A percentile compares a stretch with the other conserved stretches of the same genome.
These are phyloP conservation scores for Laburnicola sp. DNA, from an alignment of 2,329 filamentous ascomycete genomes.

Conservation along the genomic window DNA sequence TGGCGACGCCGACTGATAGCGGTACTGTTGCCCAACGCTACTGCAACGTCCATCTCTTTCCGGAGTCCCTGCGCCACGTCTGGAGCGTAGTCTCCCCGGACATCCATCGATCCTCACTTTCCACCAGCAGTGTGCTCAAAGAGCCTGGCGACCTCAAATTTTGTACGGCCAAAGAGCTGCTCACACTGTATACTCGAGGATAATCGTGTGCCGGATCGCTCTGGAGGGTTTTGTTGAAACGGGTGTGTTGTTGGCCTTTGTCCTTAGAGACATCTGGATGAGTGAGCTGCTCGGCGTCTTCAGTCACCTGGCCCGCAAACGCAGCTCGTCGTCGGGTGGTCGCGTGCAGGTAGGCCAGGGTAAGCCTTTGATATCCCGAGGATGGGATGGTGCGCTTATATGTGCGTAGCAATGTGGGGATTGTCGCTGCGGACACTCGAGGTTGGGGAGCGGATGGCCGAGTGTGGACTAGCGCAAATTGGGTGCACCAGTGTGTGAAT, in stretches of 20 bases:
- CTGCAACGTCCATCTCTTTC: constrained; percentile 5
- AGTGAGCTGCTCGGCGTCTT: constrained; percentile 13
- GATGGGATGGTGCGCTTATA: not conserved
- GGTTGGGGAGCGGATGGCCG: not conserved
- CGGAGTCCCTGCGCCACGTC: constrained; percentile 20
- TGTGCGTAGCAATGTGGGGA: constrained; percentile 6
- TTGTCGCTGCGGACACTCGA: not conserved
- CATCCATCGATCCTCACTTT: not conserved
- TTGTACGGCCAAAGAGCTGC: too few relatives aligned
- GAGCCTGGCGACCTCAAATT: too few relatives aligned
- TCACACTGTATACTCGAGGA: too few relatives aligned
- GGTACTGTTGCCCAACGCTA: constrained; percentile 5
- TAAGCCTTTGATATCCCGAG: not conserved
- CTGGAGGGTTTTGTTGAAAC: not conserved
- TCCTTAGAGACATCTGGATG: constrained; percentile 11
- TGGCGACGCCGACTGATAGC: not conserved
- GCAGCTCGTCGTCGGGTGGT: constrained; percentile 1
- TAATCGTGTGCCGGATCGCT: too few relatives aligned
- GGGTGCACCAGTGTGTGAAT: constrained; percentile 8
- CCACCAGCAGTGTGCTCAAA: not conserved
- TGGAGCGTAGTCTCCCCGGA: not conserved
- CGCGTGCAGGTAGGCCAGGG: not conserved
- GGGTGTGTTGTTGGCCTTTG: not conserved
- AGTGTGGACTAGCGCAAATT: constrained; percentile 6
- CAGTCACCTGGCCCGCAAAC: not conserved